Evolutionary conservation across 129 eudicot genomes (phyloP), one percentile per base, ranked within the genome.

Genomic region (Apium graveolens): DNA sequence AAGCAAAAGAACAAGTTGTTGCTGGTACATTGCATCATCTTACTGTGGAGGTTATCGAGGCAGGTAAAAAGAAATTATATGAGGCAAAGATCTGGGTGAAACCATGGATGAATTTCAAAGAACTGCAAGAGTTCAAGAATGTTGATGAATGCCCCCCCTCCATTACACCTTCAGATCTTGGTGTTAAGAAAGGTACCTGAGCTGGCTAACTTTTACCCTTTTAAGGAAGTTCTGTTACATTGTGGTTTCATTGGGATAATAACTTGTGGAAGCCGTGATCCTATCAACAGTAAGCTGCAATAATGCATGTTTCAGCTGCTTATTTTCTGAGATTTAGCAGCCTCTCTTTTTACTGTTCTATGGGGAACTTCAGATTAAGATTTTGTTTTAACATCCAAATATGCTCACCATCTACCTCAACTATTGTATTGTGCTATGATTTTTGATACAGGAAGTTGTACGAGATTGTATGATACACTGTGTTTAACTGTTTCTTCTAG

Each of bases 61-160:
- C 91, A 1, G 95, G 89, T 27, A 83, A 80, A 62, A 91, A 82
- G 72, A 88, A 92, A 74, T 79, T 83, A 46, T 92, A 92, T 75
- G 96, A 90, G 76, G 96, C 96, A 45, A 85, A 90, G 72, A 78
- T 92, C 70, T 92, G 96, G 97, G 96, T 86, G n/a, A 90, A 92
- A 78, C 91, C 93, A 76, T 92, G 97, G 96, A 75, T 84, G 88
- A 73, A 86, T 83, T 92, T 90, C 60, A 87, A 86, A 81, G 86
- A 92, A 76, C 69, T 92, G 74, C 91, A 86, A 81, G 96, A 86
- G 51, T 88, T 92, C 83, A 88, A 83, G 80, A 91, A 66, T 80
- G 80, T 77, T 75, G 79, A 66, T 17, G 45, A 79, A 3, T 60
- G 66, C 13, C 48, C 80, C 13, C 48, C 80, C 7, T 78, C 75